phyloP scores from a whole-genome alignment of 148 eudicot species.

The Silene latifolia region DNA sequence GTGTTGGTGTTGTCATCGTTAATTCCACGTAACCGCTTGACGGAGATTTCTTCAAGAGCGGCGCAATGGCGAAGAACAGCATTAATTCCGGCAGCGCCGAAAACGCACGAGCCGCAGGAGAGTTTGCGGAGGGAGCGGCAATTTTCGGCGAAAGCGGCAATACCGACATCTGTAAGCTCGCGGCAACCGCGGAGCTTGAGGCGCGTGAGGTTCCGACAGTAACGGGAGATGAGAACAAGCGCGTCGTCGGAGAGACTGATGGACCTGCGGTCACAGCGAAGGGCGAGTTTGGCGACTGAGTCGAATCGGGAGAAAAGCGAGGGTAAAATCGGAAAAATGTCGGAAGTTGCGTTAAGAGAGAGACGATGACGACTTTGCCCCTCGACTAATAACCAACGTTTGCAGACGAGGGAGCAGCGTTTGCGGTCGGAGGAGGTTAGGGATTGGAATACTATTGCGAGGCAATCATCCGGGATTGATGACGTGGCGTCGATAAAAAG shows the following conservation, averaged over 20 bases:
- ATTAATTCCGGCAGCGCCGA: conserved; percentile 50
- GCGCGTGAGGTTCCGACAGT: conserved; percentile 46
- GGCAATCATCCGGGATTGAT: conserved; percentile 48
- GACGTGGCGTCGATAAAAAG: conserved; percentile 21
- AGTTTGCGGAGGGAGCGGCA: conserved; percentile 38
- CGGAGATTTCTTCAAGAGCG: conserved; percentile 41
- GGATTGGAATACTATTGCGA: conserved; percentile 40
- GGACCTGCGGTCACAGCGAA: conserved; percentile 44
- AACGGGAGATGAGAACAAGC: conserved; percentile 35
- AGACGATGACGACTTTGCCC: conserved; percentile 53
- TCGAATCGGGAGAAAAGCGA: conserved; percentile 44
- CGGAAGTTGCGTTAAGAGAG: conserved; percentile 34
- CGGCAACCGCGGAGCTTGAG: conserved; percentile 51
- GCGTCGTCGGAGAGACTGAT: conserved; percentile 38
- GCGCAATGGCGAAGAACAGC: conserved; percentile 41
- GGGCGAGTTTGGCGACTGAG: conserved; percentile 53
- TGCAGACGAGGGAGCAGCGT: conserved; percentile 39
- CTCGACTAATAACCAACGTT: conserved; percentile 40
- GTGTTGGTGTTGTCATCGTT: conserved; percentile 20
- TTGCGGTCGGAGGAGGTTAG: conserved; percentile 37
- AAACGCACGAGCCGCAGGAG: conserved; percentile 52
- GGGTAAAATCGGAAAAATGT: conserved; percentile 25
- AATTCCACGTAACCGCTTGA: conserved; percentile 44
- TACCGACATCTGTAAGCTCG: conserved; percentile 37
- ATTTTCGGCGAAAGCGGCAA: conserved; percentile 40